A percentile compares a stretch with the other conserved stretches of the same genome.
phyloP scores from a whole-genome alignment of 2,329 filamentous ascomycete species.

The Curvularia sp. region DNA sequence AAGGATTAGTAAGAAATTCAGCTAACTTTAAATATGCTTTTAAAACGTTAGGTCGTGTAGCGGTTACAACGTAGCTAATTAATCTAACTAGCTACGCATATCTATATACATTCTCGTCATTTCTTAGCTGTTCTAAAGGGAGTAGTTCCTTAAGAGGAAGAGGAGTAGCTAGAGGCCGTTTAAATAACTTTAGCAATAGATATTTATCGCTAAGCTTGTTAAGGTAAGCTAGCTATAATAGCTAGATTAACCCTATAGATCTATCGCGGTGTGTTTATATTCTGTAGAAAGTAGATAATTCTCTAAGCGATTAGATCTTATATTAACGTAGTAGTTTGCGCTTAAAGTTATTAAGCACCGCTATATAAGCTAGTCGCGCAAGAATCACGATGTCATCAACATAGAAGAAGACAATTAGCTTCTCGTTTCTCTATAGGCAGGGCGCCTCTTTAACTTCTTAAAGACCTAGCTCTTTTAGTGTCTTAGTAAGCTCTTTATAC shows the following conservation, averaged over 20 bases:
- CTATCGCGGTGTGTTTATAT: not conserved
- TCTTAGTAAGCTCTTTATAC: conserved; percentile 6
- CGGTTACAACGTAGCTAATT: conserved; percentile 20
- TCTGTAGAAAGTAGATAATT: conserved; percentile 3
- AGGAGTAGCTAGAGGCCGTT: conserved; percentile 2
- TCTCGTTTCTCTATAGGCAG: not conserved
- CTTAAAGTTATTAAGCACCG: conserved; percentile 5
- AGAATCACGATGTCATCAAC: conserved; percentile 4
- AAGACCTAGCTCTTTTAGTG: conserved; percentile 1
- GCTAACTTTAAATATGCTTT: conserved; percentile 24
- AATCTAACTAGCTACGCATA: conserved; percentile 21
- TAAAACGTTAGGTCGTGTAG: conserved; percentile 27
- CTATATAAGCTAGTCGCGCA: conserved; percentile 3
- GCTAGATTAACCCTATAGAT: not conserved
- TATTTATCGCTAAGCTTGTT: conserved; percentile 4
- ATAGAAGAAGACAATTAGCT: conserved; percentile 6
- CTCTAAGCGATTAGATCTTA: conserved; percentile 5
- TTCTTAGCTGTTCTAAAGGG: conserved; percentile 12
- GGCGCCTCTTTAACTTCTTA: not conserved
- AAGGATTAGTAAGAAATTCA: conserved; percentile 26
- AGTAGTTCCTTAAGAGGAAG: not conserved
- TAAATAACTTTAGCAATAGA: conserved; percentile 4
- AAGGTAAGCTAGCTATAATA: conserved; percentile 4
- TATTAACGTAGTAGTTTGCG: conserved; percentile 2
- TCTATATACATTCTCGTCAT: conserved; percentile 18